A percentile compares a stretch with the other conserved stretches of the same genome.
Evolutionary conservation across 2,329 filamentous ascomycete genomes (phyloP).

Genomic region (Nothomitra cinnamomea): DNA sequence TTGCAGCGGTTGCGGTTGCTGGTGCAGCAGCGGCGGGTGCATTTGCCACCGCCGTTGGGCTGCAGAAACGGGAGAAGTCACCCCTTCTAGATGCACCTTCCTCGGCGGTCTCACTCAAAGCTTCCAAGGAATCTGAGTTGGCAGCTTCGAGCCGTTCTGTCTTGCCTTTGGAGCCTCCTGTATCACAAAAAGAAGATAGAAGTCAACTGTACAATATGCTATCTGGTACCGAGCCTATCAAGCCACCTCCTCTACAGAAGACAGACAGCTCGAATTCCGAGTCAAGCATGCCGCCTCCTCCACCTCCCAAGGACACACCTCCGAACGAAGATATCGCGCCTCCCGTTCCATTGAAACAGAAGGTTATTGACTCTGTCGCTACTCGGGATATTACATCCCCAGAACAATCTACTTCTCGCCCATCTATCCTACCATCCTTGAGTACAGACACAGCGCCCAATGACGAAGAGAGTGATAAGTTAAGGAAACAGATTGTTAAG

Average conservation of each 20-base stretch:
- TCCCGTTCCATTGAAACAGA: conserved; percentile 23
- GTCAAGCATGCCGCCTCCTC: conserved; percentile 21
- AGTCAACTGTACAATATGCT: too few relatives aligned
- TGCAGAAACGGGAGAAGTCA: conserved; percentile 7
- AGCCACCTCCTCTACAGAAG: background rate
- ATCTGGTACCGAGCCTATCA: background rate
- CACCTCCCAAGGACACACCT: conserved; percentile 28
- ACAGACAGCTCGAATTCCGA: background rate
- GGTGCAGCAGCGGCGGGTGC: conserved; percentile 24
- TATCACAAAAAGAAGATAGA: background rate
- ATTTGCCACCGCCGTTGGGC: conserved; percentile 28
- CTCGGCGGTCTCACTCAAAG: background rate
- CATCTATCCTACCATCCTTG: conserved; percentile 18
- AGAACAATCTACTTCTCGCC: conserved; percentile 8
- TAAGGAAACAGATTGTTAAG: conserved; percentile 59
- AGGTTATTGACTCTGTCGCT: conserved; percentile 18
- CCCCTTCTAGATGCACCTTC: background rate
- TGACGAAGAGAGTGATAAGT: conserved; percentile 50
- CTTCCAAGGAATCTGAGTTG: background rate
- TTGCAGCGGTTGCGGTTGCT: conserved; percentile 26
- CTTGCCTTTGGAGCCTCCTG: background rate
- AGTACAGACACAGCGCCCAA: conserved; percentile 36
- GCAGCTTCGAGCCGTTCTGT: too few relatives aligned
- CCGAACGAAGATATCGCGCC: conserved; percentile 26
- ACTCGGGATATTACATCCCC: background rate